phyloP scores from a whole-genome alignment of 768 basidiomycete genomes.

The Hebeloma cylindrosporum region DNA sequence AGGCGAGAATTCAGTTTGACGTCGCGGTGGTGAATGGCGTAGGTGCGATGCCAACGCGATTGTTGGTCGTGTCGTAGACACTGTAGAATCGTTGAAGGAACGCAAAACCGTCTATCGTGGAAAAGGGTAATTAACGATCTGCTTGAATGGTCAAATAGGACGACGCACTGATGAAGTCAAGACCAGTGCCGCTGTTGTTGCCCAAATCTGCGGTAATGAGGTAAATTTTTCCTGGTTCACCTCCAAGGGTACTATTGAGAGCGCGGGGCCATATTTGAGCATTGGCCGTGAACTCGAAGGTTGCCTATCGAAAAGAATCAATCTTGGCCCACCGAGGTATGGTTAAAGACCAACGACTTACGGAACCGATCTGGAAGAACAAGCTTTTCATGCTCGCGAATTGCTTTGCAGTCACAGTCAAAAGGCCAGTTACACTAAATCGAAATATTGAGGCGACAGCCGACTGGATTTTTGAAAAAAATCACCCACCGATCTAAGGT shows the following conservation, averaged over 20 bases:
- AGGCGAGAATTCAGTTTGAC: too few species aligned
- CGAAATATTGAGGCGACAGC: not conserved
- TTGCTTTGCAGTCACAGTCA: conserved; percentile 51
- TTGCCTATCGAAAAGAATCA: conserved; percentile 29
- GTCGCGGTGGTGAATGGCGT: conserved; percentile 41
- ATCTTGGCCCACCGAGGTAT: not conserved
- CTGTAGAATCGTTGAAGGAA: conserved; percentile 66
- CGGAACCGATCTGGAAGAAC: conserved; percentile 51
- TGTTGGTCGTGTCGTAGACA: conserved; percentile 46
- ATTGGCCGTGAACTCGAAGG: conserved; percentile 54
- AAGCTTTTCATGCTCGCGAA: conserved; percentile 49
- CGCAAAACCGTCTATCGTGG: conserved; percentile 47
- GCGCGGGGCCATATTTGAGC: conserved; percentile 67
- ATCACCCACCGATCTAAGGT: conserved; percentile 44
- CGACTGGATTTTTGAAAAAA: not conserved
- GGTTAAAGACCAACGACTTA: conserved; percentile 19
- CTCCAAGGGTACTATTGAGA: conserved; percentile 53
- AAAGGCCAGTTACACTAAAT: conserved; percentile 52
- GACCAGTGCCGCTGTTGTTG: conserved; percentile 46
- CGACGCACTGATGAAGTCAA: conserved; percentile 59
- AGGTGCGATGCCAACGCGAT: conserved; percentile 37
- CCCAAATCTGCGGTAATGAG: conserved; percentile 54
- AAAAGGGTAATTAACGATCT: conserved; percentile 1
- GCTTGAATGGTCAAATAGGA: not conserved
- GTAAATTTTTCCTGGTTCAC: conserved; percentile 50